These are phyloP conservation scores for Mucor mucedo DNA, from an alignment of 371 early-diverging fungal genomes.

Conservation along the genomic window DNA sequence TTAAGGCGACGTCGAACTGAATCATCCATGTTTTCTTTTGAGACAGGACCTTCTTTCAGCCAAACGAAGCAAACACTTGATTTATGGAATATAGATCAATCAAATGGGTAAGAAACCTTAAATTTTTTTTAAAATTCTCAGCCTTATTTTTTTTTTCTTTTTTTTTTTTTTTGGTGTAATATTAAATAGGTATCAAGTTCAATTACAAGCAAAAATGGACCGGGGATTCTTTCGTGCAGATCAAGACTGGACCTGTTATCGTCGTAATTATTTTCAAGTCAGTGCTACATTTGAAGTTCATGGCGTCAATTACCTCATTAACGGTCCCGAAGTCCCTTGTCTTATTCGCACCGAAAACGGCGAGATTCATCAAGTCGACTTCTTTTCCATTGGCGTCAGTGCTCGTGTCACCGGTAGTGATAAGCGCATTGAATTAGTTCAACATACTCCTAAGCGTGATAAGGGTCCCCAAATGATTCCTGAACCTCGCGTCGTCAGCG, in stretches of 20 bases:
- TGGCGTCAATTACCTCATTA: slow-evolving; percentile 45
- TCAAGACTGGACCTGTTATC: slow-evolving; percentile 90
- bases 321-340: slow-evolving; percentile 59
- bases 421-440: slow-evolving; percentile 77
- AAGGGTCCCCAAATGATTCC: slow-evolving; percentile 86
- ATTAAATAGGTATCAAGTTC: slow-evolving; percentile 46
- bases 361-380: slow-evolving; percentile 42
- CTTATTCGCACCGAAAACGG: slow-evolving; percentile 46
- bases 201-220: slow-evolving; percentile 72
- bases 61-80: slow-evolving; percentile 47
- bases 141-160: background rate
- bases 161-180: slow-evolving; percentile 4
- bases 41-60: slow-evolving; percentile 52
- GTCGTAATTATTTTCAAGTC: slow-evolving; percentile 91
- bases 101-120: slow-evolving; percentile 38
- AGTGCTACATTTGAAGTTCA: slow-evolving; percentile 69
- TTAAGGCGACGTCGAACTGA: slow-evolving; percentile 51
- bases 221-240: slow-evolving; percentile 80
- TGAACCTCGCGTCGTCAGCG: slow-evolving; percentile 61
- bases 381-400: slow-evolving; percentile 72
- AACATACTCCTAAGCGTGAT: slow-evolving; percentile 92
- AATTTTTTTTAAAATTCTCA: background rate
- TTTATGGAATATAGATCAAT: slow-evolving; percentile 50
- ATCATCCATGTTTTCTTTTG: slow-evolving; percentile 53
- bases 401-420: slow-evolving; percentile 64